These are phyloP conservation scores for Heliocybe sulcata DNA, from an alignment of 1,284 basidiomycete genomes.

Conservation along the genomic window DNA sequence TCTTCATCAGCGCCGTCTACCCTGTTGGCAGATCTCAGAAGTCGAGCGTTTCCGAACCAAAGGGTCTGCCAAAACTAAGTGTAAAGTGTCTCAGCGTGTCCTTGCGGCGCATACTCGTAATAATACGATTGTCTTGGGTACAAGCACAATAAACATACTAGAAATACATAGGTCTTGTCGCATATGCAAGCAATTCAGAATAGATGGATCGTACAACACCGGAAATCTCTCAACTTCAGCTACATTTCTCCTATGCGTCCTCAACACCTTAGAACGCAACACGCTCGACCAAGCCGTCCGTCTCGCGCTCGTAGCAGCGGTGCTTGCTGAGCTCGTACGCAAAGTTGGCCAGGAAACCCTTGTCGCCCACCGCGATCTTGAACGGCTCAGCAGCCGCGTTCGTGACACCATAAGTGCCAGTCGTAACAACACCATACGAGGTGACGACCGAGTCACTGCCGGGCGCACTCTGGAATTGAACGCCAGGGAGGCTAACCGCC, in stretches of 20 bases:
- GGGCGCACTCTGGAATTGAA: slow-evolving; percentile 26
- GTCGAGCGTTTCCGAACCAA: no score
- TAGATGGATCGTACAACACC: not conserved
- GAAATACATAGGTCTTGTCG: no score
- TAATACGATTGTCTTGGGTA: no score
- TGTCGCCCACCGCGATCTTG: slow-evolving; percentile 34
- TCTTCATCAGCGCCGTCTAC: no score
- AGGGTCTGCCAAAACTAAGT: no score
- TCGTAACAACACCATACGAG: slow-evolving; percentile 59
- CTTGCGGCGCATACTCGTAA: no score
- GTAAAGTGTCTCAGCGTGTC: no score
- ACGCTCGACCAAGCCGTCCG: slow-evolving; percentile 41
- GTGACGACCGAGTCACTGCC: slow-evolving; percentile 32
- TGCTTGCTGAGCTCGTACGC: slow-evolving; percentile 58
- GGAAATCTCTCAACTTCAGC: no score
- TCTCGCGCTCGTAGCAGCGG: slow-evolving; percentile 52
- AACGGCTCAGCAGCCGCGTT: slow-evolving; percentile 34
- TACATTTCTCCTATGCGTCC: not conserved
- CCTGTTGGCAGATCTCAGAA: no score
- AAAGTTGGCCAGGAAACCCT: slow-evolving; percentile 50
- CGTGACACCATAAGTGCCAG: slow-evolving; percentile 35
- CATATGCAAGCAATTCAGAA: not conserved
- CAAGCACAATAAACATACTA: no score
- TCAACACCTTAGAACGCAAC: slow-evolving; percentile 40
- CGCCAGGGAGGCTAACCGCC: slow-evolving; percentile 36